Percentiles rank a stretch among this genome's conserved stretches.
Conservation (phyloP, 768 basidiomycete species). For the Pleurotus cornucopiae region DNA sequence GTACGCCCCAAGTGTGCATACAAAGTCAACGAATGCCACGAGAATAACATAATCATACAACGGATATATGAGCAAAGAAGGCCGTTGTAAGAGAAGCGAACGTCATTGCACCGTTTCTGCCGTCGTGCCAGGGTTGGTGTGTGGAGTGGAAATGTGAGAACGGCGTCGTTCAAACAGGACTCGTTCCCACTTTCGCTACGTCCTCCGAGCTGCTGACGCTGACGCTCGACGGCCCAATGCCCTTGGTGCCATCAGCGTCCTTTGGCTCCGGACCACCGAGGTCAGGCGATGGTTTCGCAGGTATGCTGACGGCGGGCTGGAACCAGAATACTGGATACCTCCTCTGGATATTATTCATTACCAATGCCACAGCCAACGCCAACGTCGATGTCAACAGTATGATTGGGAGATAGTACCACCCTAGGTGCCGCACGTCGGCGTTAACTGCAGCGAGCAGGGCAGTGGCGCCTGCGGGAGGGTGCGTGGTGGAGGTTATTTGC, state of each 20-base stretch:
- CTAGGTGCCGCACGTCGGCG: slow-evolving; percentile 34
- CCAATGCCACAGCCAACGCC: slow-evolving; percentile 38
- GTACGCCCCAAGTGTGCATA: too few relatives aligned
- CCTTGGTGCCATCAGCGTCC: background rate
- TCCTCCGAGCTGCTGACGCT: too few relatives aligned
- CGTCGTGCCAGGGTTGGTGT: too few relatives aligned
- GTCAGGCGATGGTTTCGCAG: background rate
- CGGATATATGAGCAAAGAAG: too few relatives aligned
- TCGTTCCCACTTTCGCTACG: too few relatives aligned
- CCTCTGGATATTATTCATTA: slow-evolving; percentile 48
- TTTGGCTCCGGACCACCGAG: background rate
- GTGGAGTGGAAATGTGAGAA: too few relatives aligned
- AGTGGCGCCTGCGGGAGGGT: slow-evolving; percentile 58
- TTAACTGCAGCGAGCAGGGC: slow-evolving; percentile 45
- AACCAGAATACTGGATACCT: slow-evolving; percentile 49
- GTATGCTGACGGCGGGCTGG: background rate
- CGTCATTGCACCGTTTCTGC: too few relatives aligned
- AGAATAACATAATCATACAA: too few relatives aligned
- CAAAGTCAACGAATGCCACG: too few relatives aligned
- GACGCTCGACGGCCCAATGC: too few relatives aligned
- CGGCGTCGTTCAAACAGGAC: too few relatives aligned
- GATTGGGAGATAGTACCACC: slow-evolving; percentile 52
- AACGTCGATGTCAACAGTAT: slow-evolving; percentile 44
- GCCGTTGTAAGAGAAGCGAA: too few relatives aligned
- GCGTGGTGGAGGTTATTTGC: slow-evolving; percentile 48